Percentiles rank a stretch among this genome's conserved stretches.
Evolutionary conservation across 2,329 filamentous ascomycete genomes (phyloP).

Genomic region (Colletotrichum sansevieriae): DNA sequence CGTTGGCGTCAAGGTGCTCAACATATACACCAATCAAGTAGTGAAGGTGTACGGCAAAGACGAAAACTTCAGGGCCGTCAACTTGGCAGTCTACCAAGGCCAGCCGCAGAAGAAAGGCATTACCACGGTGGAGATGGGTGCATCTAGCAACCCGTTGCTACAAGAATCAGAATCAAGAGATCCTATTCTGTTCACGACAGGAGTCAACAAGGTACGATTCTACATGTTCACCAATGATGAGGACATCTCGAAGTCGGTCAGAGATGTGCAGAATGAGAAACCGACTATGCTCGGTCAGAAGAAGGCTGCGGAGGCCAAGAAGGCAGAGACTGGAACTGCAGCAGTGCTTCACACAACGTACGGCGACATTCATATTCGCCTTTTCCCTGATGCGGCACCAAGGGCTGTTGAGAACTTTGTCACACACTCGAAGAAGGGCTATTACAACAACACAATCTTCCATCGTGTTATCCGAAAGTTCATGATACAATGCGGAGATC

Average conservation of each 20-base stretch:
- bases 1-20: conserved; percentile 92
- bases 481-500: conserved; percentile 94
- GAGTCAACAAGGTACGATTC: conserved; percentile 88
- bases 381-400: conserved; percentile 93
- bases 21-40: conserved; percentile 93
- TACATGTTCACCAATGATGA: conserved; percentile 98
- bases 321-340: conserved; percentile 79
- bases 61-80: conserved; percentile 86
- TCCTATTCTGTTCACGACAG: conserved; percentile 88
- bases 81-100: conserved; percentile 91
- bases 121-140: conserved; percentile 96
- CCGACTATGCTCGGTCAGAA: conserved; percentile 75
- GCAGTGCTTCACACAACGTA: conserved; percentile 93
- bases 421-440: conserved; percentile 87
- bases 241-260: conserved; percentile 83
- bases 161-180: conserved; percentile 93
- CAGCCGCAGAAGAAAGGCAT: conserved; percentile 94
- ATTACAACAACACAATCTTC: conserved; percentile 98
- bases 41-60: conserved; percentile 92
- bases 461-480: conserved; percentile 98
- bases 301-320: conserved; percentile 70
- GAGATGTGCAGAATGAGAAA: conserved; percentile 96
- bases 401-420: conserved; percentile 98
- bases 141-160: conserved; percentile 90
- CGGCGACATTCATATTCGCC: conserved; percentile 92